Base-by-base conservation (phyloP, 2,329 filamentous ascomycete species). In the Seiridium unicorne region DNA sequence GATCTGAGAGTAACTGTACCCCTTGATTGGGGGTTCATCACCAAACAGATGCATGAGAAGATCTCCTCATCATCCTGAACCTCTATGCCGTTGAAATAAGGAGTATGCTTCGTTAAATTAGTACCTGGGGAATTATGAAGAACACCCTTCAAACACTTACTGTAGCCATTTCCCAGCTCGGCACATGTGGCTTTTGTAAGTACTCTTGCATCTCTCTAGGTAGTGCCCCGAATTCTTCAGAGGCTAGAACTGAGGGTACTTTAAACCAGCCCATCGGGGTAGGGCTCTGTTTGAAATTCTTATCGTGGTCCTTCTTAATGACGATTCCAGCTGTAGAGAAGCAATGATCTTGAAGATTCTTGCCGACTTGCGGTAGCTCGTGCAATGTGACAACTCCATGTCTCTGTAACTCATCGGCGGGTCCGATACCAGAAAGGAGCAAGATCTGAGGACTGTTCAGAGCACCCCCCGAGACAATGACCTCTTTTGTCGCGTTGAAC, bases 191-290 rank as follows among this genome's bases (percentile, higher is more conserved):
- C 40, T 57, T 56, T 31, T 46, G 40, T 35, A 65, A 55, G 40
- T 58, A 66, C 1, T 55, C 38, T 38, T 63, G 62, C 47, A 47
- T 60, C 10, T 55, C 51, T 1, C 3, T 7, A 4, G 63, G 60
- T 18, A 68, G 63, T 3, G 47, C 57, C 11, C 34, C 10, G 58
- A 66, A 68, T 51, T 68, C 65, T 3, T 46, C 10, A 4, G 63
- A 65, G 11, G 46, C 34, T 4, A 62, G 49, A 7, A 63, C 55
- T 3, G 53, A 46, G 4, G 61, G 62, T 5, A 61, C 10, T 49
- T 80, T 79, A 64, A 78, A 73, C 69, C 71, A 81, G 8, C 73
- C 78, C 64, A 68, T 68, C 5, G 64, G 63, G 4, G 58, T 63
- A 4, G 63, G 62, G 3, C 40, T 57, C 42, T 63, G 58, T 40